phyloP scores from a whole-genome alignment of 768 basidiomycete genomes.

The Suillus plorans region DNA sequence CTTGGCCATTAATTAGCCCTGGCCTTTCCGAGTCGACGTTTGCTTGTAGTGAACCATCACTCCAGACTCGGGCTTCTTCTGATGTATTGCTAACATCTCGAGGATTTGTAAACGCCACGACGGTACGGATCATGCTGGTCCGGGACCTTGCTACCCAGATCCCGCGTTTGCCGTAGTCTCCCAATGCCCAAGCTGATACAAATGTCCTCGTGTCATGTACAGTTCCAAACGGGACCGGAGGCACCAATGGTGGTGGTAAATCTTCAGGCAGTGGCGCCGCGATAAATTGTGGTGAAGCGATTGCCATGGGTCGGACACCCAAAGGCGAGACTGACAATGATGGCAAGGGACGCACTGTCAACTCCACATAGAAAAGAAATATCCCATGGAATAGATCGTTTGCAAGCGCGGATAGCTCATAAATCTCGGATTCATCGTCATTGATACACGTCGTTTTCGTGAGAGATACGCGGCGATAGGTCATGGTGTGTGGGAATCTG shows the following conservation, averaged over 20 bases:
- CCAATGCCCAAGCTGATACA: constrained; percentile 18
- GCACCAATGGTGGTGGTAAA: not conserved
- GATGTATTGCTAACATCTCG: not conserved
- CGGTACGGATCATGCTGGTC: constrained; percentile 16
- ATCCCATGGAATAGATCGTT: constrained; percentile 46
- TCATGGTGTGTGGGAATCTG: constrained; percentile 25
- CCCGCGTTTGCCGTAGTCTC: constrained; percentile 21
- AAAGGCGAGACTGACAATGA: constrained; percentile 41
- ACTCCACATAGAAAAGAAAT: constrained; percentile 44
- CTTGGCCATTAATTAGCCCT: constrained; percentile 13
- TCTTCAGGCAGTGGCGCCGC: not conserved
- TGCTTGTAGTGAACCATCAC: not conserved
- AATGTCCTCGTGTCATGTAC: constrained; percentile 7
- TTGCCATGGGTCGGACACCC: constrained; percentile 44
- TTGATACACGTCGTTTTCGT: constrained; percentile 37
- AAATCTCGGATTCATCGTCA: constrained; percentile 36
- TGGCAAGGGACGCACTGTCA: constrained; percentile 27
- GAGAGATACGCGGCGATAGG: constrained; percentile 39
- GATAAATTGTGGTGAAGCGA: constrained; percentile 1
- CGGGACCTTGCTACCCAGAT: constrained; percentile 23
- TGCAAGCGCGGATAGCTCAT: constrained; percentile 41
- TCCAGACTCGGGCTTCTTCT: not conserved
- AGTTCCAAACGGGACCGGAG: too few relatives aligned
- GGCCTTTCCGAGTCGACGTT: not conserved
- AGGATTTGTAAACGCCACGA: constrained; percentile 25